Percentiles rank a stretch among this genome's conserved stretches.
phyloP scores from a whole-genome alignment of 2,329 filamentous ascomycete genomes.

The Moelleriella libera region DNA sequence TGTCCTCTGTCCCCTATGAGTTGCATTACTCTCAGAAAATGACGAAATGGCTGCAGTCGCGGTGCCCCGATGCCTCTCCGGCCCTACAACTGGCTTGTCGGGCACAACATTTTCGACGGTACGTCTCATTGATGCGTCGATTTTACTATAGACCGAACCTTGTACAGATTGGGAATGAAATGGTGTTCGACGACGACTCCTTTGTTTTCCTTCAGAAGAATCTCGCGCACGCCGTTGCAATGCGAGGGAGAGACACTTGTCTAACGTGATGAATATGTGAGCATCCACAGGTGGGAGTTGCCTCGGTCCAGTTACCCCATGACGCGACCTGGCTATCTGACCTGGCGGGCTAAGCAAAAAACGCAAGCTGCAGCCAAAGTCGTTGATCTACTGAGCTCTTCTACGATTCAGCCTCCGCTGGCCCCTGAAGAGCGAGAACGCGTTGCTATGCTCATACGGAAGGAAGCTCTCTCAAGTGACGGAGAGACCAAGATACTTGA shows the following conservation, averaged over 20 bases:
- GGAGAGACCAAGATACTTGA: slow-evolving; percentile 61
- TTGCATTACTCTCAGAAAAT: slow-evolving; percentile 72
- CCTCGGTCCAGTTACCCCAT: slow-evolving; percentile 59
- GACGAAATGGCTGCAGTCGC: slow-evolving; percentile 54
- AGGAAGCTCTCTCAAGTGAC: slow-evolving; percentile 52
- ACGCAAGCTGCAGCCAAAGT: slow-evolving; percentile 42
- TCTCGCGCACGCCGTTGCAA: too few species aligned
- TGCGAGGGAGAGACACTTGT: too few species aligned
- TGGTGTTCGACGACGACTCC: too few species aligned
- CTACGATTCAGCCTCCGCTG: slow-evolving; percentile 21
- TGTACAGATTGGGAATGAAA: too few species aligned
- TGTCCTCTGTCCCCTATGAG: slow-evolving; percentile 50
- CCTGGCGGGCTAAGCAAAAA: slow-evolving; percentile 65
- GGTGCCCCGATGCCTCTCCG: slow-evolving; percentile 47
- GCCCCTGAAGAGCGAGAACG: slow-evolving; percentile 38
- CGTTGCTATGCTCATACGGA: slow-evolving; percentile 60
- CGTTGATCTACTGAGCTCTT: slow-evolving; percentile 36
- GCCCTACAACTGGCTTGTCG: slow-evolving; percentile 62
- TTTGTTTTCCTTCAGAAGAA: neutral
- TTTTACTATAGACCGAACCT: neutral
- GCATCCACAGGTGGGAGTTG: slow-evolving; percentile 52
- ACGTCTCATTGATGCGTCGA: neutral
- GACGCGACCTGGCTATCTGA: slow-evolving; percentile 62
- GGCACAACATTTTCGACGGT: slow-evolving; percentile 70
- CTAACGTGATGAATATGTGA: too few species aligned